Evolutionary conservation across 2,329 filamentous ascomycete species (phyloP).

Genomic region (Trichophyton mentagrophytes): DNA sequence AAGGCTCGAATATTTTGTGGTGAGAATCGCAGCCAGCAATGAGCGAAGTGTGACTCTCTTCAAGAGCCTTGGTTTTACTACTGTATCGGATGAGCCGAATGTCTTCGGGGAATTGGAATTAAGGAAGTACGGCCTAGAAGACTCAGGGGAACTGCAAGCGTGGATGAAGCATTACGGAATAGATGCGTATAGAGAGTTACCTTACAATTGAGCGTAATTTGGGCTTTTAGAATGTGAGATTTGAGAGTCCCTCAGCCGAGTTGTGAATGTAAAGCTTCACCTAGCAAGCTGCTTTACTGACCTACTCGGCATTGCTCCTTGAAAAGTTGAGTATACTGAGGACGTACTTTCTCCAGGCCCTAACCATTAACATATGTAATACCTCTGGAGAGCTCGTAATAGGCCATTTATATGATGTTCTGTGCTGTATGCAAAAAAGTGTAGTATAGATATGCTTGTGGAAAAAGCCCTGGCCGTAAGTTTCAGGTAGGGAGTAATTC

Average conservation of each 20-base stretch:
- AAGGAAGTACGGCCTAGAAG: constrained; percentile 25
- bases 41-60: constrained; percentile 47
- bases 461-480: not conserved
- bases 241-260: not conserved
- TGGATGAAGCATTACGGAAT: constrained; percentile 24
- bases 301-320: not conserved
- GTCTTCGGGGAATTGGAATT: constrained; percentile 59
- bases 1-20: constrained; percentile 38
- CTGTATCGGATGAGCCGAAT: constrained; percentile 39
- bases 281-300: not conserved
- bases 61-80: constrained; percentile 46
- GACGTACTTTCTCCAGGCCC: too few species aligned
- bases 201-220: not conserved
- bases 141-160: constrained; percentile 16
- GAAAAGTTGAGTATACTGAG: not conserved
- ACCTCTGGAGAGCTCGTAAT: not conserved
- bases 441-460: not conserved
- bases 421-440: not conserved
- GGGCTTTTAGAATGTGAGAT: not conserved
- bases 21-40: constrained; percentile 51
- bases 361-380: not conserved
- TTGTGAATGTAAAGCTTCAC: not conserved
- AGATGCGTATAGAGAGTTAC: constrained; percentile 25
- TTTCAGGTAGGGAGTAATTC: not conserved
- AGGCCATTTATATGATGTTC: not conserved